Evolutionary conservation across 352 stramenopile genomes (phyloP), one percentile per base, ranked within the genome.

Genomic region (Thalassiosira ordinaria): DNA sequence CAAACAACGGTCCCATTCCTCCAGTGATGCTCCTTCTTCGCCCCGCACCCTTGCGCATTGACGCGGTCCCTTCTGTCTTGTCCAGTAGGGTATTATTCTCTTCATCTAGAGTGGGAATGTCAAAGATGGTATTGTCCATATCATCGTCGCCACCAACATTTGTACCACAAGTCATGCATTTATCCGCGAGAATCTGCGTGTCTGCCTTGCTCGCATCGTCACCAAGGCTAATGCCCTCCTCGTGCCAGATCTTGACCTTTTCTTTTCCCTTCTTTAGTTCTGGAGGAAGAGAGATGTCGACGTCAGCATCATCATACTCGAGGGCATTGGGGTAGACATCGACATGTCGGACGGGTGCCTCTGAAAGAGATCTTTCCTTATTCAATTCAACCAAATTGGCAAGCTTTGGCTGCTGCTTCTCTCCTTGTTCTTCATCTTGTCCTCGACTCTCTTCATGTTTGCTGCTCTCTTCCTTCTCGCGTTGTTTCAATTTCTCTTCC

Each of bases 171-270:
- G 16, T 47, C 29, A 47, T 63, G 55, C 14, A 65, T 1, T 27
- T n/a, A 20, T 65, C 56, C 0, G 33, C 56, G 16, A 65, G 35
- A 16, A 44, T 44, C 31, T 52, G 22, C 31, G 33, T 33, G 9
- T 65, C 18, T 20, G n/a, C 56, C 37, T 65, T 65, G 27, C 33
- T 65, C n/a, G n/a, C n/a, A n/a, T n/a, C n/a, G n/a, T n/a, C n/a
- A n/a, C n/a, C n/a, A n/a, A n/a, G n/a, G n/a, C n/a, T n/a, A 52
- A 13, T 65, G 14, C 22, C 39, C 39, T 33, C 31, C 61, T 70
- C 61, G 20, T 56, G 47, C 61, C 61, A 70, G 41, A 70, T 70
- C n/a, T 35, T 59, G 13, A 49, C 37, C 16, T 59, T 59, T n/a
- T n/a, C n/a, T 27, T 64, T 64, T 13, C 14, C 61, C 24, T 57